Conservation (phyloP, 306 rosid species). For the Begonia masoniana region DNA sequence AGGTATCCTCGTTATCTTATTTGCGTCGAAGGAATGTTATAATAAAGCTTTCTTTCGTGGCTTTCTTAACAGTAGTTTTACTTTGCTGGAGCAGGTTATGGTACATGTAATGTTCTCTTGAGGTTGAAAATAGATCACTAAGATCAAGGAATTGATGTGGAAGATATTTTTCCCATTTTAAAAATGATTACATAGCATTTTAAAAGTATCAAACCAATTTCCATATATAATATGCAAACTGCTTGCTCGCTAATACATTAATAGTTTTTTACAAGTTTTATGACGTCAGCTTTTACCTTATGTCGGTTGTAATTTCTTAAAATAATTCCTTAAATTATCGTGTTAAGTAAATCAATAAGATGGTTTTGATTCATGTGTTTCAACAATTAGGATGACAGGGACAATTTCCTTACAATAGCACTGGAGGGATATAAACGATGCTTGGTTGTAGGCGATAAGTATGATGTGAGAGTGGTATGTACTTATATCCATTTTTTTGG, state of each 20-base stretch:
- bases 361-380: slow-evolving; percentile 7
- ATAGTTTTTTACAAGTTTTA: too few species aligned
- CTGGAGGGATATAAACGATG: slow-evolving; percentile 77
- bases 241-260: not conserved
- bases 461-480: slow-evolving; percentile 93
- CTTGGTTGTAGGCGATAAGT: slow-evolving; percentile 73
- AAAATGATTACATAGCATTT: too few species aligned
- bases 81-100: too few species aligned
- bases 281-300: too few species aligned
- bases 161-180: too few species aligned
- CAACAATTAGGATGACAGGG: slow-evolving; percentile 69
- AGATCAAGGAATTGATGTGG: too few species aligned
- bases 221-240: not conserved
- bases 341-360: not conserved
- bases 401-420: slow-evolving; percentile 74
- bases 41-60: not conserved
- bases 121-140: too few species aligned
- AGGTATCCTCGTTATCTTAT: slow-evolving; percentile 34
- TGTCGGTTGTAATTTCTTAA: too few species aligned
- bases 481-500: slow-evolving; percentile 11
- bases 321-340: too few species aligned
- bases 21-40: not conserved
- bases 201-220: too few species aligned
- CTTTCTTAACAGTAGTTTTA: too few species aligned
- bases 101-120: too few species aligned